Percentiles rank a stretch among this genome's conserved stretches.
These are phyloP conservation scores for Parascedosporium putredinis DNA, from an alignment of 2,329 filamentous ascomycete species.

Conservation along the genomic window DNA sequence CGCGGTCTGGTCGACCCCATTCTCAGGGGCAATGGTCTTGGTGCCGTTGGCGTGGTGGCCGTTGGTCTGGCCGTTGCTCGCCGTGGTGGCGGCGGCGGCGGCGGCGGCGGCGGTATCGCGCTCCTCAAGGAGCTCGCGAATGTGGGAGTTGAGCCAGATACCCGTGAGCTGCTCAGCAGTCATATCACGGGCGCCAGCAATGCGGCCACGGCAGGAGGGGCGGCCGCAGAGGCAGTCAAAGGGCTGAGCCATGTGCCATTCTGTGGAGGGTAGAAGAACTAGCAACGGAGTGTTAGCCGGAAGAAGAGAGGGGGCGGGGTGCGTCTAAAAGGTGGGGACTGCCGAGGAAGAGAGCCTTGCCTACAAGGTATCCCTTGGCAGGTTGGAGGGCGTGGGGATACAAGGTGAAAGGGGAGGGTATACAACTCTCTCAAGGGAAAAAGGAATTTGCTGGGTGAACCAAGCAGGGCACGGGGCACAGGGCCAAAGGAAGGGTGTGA, in stretches of 20 bases:
- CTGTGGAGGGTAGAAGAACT: conserved; percentile 67
- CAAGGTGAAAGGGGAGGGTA: too few relatives aligned
- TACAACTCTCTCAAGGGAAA: too few relatives aligned
- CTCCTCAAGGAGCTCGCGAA: conserved; percentile 43
- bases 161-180: conserved; percentile 39
- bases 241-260: conserved; percentile 64
- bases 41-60: conserved; percentile 9
- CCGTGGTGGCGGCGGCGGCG: conserved; percentile 3
- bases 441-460: too few relatives aligned
- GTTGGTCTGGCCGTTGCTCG: conserved; percentile 5
- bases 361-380: too few relatives aligned
- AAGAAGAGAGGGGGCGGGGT: not conserved
- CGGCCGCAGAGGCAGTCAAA: conserved; percentile 56
- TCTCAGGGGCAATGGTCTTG: conserved; percentile 10
- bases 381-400: too few relatives aligned
- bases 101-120: conserved; percentile 11
- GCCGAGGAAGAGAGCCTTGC: not conserved
- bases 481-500: not conserved
- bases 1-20: conserved; percentile 27
- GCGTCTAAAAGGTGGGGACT: not conserved
- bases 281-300: not conserved
- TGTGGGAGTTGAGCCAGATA: conserved; percentile 53
- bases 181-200: conserved; percentile 55
- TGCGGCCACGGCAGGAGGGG: conserved; percentile 47
- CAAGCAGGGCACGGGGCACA: too few relatives aligned